Evolutionary conservation across 2,329 filamentous ascomycete genomes (phyloP).

Genomic region (Colletotrichum sp.): DNA sequence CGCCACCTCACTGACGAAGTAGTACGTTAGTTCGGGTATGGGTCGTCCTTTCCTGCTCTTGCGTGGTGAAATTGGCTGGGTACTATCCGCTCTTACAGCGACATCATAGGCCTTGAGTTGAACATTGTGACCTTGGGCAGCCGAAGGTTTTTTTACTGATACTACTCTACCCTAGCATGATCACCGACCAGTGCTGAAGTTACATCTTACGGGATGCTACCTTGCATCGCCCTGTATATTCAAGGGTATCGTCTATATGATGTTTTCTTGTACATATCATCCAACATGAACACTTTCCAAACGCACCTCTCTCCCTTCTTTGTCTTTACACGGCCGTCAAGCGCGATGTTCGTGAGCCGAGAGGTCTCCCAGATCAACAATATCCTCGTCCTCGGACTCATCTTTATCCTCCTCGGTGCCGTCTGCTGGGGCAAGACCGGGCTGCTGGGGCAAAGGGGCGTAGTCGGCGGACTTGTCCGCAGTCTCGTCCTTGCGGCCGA

Average conservation of each 20-base stretch:
- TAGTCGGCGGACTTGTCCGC: slow-evolving; percentile 32
- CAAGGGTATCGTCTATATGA: neutral
- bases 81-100: neutral
- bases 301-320: neutral
- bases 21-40: neutral
- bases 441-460: slow-evolving; percentile 31
- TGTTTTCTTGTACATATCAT: neutral
- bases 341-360: slow-evolving; percentile 8
- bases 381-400: slow-evolving; percentile 36
- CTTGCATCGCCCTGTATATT: neutral
- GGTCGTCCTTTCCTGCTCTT: neutral
- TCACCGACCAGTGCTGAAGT: neutral
- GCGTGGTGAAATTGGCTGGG: neutral
- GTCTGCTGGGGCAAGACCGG: slow-evolving; percentile 7
- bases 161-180: neutral
- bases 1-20: neutral
- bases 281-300: neutral
- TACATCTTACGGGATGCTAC: neutral
- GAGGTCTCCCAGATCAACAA: slow-evolving; percentile 36
- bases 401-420: slow-evolving; percentile 24
- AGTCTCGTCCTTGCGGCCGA: slow-evolving; percentile 71
- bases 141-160: neutral
- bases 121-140: neutral
- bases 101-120: neutral
- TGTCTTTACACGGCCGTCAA: neutral